Evolutionary conservation across 768 basidiomycete species (phyloP).

Genomic region (Podaxis pistillaris): DNA sequence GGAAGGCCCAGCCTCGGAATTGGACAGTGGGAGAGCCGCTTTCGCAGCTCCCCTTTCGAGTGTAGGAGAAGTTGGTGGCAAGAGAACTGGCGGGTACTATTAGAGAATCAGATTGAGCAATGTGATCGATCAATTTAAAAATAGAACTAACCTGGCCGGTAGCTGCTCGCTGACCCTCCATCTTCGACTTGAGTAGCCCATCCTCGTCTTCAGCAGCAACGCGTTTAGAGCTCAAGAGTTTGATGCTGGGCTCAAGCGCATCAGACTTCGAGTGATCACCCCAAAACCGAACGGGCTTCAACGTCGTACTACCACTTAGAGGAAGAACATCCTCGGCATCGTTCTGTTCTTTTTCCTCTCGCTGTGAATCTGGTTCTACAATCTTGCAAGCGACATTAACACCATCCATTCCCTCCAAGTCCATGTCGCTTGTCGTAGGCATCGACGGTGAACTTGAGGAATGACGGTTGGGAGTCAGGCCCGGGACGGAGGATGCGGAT

Average conservation of each 20-base stretch:
- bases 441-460: conserved; percentile 61
- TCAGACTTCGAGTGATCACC: conserved; percentile 31
- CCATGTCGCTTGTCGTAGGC: conserved; percentile 39
- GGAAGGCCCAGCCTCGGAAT: conserved; percentile 9
- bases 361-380: conserved; percentile 16
- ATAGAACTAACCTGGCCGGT: conserved; percentile 24
- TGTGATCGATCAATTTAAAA: conserved; percentile 3
- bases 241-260: conserved; percentile 39
- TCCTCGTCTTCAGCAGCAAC: conserved; percentile 28
- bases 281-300: conserved; percentile 47
- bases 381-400: conserved; percentile 12
- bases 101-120: conserved; percentile 23
- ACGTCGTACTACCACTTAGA: conserved; percentile 32
- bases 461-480: conserved; percentile 57
- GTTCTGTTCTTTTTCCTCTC: conserved; percentile 16
- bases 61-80: conserved; percentile 45
- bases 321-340: conserved; percentile 28
- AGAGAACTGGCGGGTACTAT: conserved; percentile 38
- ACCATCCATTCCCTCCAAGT: conserved; percentile 25
- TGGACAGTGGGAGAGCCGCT: conserved; percentile 8
- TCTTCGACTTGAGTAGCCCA: conserved; percentile 27
- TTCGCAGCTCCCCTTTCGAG: conserved; percentile 25
- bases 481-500: conserved; percentile 51
- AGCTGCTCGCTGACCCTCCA: conserved; percentile 25
- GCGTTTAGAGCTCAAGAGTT: conserved; percentile 31